Evolutionary conservation across 176 grass and related monocot genomes (phyloP).

Genomic region (Musa troglodytarum): DNA sequence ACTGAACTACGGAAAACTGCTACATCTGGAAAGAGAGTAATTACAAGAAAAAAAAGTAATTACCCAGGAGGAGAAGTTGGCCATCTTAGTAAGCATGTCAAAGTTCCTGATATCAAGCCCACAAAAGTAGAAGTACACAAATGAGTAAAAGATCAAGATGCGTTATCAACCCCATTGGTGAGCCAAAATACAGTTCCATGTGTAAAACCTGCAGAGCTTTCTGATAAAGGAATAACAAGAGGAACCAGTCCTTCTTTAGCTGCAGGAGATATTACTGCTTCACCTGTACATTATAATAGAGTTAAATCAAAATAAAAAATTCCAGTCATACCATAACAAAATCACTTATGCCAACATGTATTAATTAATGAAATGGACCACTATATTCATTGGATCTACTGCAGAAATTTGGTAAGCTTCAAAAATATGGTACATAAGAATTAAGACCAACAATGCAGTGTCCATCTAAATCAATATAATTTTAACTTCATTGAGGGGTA

Average conservation of each 20-base stretch:
- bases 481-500: neutral
- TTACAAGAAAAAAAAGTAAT: constrained; percentile 15
- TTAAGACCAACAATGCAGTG: too few relatives aligned
- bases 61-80: constrained; percentile 93
- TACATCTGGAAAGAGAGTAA: constrained; percentile 3
- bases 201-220: constrained; percentile 63
- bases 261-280: constrained; percentile 76
- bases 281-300: constrained; percentile 32
- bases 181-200: constrained; percentile 4
- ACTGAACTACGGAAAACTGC: constrained; percentile 15
- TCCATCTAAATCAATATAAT: neutral
- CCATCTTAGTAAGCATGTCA: constrained; percentile 96
- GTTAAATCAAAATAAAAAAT: constrained; percentile 2
- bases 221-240: constrained; percentile 66
- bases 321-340: neutral
- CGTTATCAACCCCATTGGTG: neutral
- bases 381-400: neutral
- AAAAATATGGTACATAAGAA: neutral
- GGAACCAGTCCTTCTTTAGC: constrained; percentile 75
- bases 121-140: constrained; percentile 16
- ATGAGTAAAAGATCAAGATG: constrained; percentile 7
- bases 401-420: neutral
- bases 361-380: too few relatives aligned
- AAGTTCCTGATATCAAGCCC: constrained; percentile 45
- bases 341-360: too few relatives aligned